Base-by-base conservation (phyloP, 2,329 filamentous ascomycete species). In the Boeremia lycopersici region DNA sequence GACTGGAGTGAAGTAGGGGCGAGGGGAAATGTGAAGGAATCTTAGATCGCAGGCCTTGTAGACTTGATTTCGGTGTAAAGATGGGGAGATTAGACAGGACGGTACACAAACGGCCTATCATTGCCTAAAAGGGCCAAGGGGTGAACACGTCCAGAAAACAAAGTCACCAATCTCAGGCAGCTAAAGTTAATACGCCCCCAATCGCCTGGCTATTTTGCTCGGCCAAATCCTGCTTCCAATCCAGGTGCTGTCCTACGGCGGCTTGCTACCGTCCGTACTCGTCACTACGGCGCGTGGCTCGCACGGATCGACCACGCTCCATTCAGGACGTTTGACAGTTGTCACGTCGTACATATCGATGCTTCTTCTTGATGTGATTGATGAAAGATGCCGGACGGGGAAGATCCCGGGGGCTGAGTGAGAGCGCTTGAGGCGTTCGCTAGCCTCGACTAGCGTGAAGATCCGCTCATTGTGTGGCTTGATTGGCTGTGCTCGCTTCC, bases 401-500 rank as follows among this genome's bases (percentile, higher is more conserved):
- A 23, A 17, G 30, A n/a, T 31, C 28, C 45, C 48, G 39, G 38
- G 52, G 33, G 31, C 28, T 52, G 43, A 35, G 19, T 11, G 33
- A 42, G 13, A 48, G 33, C 58, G 60, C 60, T 59, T 61, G 55
- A 56, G 56, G 56, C 50, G 57, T 35, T 56, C 53, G 50, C 52
- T 57, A 57, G 48, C 33, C 26, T 17, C 7, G 7, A 8, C 12
- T 40, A 45, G 48, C 41, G 41, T 13, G 23, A 29, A 38, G 47
- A 48, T 47, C 55, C 61, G 62, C 55, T 54, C 19, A 15, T 44
- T 56, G 35, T 48, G 56, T 60, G 53, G 55, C 50, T 54, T 59
- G 47, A 59, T 59, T 61, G 61, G 56, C 47, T 61, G 46, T n/a
- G 15, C 12, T 29, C 29, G 30, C 35, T 47, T 23, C 38, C 43